A percentile compares a stretch with the other conserved stretches of the same genome.
phyloP scores from a whole-genome alignment of 768 basidiomycete species.

The Sporobolomyces pararoseus region DNA sequence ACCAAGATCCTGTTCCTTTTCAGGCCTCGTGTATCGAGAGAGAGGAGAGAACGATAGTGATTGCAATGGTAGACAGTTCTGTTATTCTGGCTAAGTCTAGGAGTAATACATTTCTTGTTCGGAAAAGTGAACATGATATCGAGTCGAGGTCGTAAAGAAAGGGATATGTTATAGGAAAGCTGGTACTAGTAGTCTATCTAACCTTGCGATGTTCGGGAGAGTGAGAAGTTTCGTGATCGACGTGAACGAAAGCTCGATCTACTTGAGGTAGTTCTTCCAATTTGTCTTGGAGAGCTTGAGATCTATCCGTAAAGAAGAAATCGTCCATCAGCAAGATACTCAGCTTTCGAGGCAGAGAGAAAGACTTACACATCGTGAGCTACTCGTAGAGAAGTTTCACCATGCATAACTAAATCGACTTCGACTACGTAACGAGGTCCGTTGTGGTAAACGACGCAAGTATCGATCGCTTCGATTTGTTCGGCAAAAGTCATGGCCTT shows the following conservation, averaged over 20 bases:
- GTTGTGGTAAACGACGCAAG: constrained; percentile 81
- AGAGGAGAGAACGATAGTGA: too few relatives aligned
- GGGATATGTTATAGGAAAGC: too few relatives aligned
- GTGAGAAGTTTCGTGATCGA: constrained; percentile 47
- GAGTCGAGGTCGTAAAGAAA: too few relatives aligned
- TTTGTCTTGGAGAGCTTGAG: constrained; percentile 50
- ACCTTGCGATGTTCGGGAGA: constrained; percentile 31
- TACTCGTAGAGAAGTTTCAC: constrained; percentile 77
- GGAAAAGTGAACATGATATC: too few relatives aligned
- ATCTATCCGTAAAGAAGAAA: constrained; percentile 17
- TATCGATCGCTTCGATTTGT: constrained; percentile 81
- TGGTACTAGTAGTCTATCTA: too few relatives aligned
- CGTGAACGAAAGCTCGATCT: constrained; percentile 45
- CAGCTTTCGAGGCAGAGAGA: too few relatives aligned
- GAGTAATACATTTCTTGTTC: too few relatives aligned
- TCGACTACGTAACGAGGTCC: constrained; percentile 74
- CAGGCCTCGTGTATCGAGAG: too few relatives aligned
- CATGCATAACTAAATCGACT: constrained; percentile 81
- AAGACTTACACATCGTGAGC: constrained; percentile 48
- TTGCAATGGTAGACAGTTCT: too few relatives aligned
- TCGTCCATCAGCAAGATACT: too few relatives aligned
- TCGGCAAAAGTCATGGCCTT: constrained; percentile 85
- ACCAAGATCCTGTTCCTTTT: too few relatives aligned
- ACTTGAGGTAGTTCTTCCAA: constrained; percentile 47
- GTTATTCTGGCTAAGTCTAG: too few relatives aligned